Evolutionary conservation across 768 basidiomycete species (phyloP).

Genomic region (Pulveroboletus sp.): DNA sequence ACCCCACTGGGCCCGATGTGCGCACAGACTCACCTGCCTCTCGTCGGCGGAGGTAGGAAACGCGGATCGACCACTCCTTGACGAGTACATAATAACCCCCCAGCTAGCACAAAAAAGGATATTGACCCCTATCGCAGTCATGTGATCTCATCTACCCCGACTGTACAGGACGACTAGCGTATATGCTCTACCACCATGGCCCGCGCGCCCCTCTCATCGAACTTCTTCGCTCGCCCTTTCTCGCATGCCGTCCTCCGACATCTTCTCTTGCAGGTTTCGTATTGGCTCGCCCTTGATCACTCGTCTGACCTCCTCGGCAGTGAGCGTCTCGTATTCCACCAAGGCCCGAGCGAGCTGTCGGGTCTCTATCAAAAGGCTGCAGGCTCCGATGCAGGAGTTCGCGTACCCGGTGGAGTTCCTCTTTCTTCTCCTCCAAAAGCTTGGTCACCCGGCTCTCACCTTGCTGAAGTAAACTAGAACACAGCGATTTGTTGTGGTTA

Average conservation of each 20-base stretch:
- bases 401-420: conserved; percentile 71
- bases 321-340: conserved; percentile 93
- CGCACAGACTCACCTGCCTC: conserved; percentile 15
- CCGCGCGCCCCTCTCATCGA: too few relatives aligned
- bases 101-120: too few relatives aligned
- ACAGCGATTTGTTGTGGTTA: background rate
- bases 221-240: background rate
- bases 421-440: conserved; percentile 60
- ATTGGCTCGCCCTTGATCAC: conserved; percentile 83
- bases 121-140: too few relatives aligned
- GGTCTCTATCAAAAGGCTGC: background rate
- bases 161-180: too few relatives aligned
- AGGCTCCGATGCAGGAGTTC: background rate
- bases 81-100: too few relatives aligned
- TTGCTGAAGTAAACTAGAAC: conserved; percentile 54
- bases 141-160: too few relatives aligned
- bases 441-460: conserved; percentile 62
- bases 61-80: too few relatives aligned
- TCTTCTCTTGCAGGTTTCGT: conserved; percentile 60
- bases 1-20: background rate
- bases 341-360: conserved; percentile 81
- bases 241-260: conserved; percentile 45
- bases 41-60: conserved; percentile 55
- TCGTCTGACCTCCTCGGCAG: conserved; percentile 77
- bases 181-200: too few relatives aligned